Base-by-base conservation (phyloP, 768 basidiomycete genomes). In the Nevesoporus exiguus region DNA sequence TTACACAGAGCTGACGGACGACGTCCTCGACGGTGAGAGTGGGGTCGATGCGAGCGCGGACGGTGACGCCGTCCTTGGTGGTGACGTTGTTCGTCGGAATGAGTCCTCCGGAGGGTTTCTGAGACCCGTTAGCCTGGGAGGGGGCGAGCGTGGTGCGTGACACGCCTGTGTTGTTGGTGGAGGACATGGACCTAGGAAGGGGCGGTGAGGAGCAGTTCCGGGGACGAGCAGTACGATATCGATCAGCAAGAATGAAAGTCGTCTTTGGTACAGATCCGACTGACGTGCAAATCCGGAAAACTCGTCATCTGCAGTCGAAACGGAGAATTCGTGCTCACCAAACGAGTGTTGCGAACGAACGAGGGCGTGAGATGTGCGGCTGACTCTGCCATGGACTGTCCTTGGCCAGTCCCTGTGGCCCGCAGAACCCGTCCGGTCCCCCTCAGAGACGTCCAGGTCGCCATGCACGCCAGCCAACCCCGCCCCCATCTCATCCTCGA, bases 61-160 rank as follows among this genome's bases (percentile, higher is more conserved):
- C 89, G 41, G 84, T 84, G 29, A 79, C 62, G 40, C 89, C 89
- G 19, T 89, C 85, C 52, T 78, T 81, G 7, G 87, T 90, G 3
- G 88, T 85, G 47, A 93, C 89, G 52, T 80, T 89, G 71, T 93
- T 93, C 10, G 91, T 93, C 8, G 91, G 91, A 2, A 91, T 80
- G 30, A 91, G 76, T 25, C 56, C 68, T 7, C 76, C 68, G 7
- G 74, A 72, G 13, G 81, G 65, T 69, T 77, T 77, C 48, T 69
- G 58, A 51, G 71, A 54, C 51, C 77, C 76, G 45, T 66, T 67
- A 15, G 66, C 33, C 48, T 64, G 33, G 41, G 65, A 66, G 72
- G 58, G 69, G 13, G 61, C 31, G 47, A 62, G 60, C 5, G 62
- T 59, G 5, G 61, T 63, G 50, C 70, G 69, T 33, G 69, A 66